Evolutionary conservation across 106 monocot genomes (phyloP).

Genomic region (Acorus gramineus): DNA sequence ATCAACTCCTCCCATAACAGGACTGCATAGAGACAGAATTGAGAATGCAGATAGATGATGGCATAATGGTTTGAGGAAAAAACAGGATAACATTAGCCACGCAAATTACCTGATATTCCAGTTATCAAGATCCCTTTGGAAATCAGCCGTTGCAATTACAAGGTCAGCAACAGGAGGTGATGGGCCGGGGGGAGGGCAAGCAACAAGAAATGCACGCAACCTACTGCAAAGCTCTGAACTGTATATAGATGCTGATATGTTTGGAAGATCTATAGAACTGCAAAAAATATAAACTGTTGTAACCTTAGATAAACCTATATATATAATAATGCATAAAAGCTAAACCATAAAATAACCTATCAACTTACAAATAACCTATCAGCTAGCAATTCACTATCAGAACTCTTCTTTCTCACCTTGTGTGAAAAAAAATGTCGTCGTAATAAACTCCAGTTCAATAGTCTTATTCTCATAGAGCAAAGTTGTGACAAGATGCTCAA

Average conservation of each 20-base stretch:
- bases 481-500: too few relatives aligned
- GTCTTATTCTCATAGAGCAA: too few relatives aligned
- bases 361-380: too few relatives aligned
- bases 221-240: slow-evolving; percentile 74
- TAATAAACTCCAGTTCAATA: too few relatives aligned
- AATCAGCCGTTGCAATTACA: slow-evolving; percentile 85
- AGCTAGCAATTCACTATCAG: too few relatives aligned
- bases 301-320: neutral
- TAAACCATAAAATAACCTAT: too few relatives aligned
- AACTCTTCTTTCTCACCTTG: too few relatives aligned
- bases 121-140: slow-evolving; percentile 79
- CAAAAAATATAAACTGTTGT: too few relatives aligned
- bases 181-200: slow-evolving; percentile 81
- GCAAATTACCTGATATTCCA: slow-evolving; percentile 80
- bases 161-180: slow-evolving; percentile 80
- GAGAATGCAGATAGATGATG: neutral
- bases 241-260: slow-evolving; percentile 77
- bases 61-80: neutral
- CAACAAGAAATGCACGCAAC: slow-evolving; percentile 82
- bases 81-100: neutral
- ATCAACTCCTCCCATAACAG: slow-evolving; percentile 86
- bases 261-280: slow-evolving; percentile 93
- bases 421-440: too few relatives aligned
- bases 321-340: neutral
- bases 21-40: slow-evolving; percentile 26